Base-by-base conservation (phyloP, 352 stramenopile genomes). In the Globisporangium camurandrum region DNA sequence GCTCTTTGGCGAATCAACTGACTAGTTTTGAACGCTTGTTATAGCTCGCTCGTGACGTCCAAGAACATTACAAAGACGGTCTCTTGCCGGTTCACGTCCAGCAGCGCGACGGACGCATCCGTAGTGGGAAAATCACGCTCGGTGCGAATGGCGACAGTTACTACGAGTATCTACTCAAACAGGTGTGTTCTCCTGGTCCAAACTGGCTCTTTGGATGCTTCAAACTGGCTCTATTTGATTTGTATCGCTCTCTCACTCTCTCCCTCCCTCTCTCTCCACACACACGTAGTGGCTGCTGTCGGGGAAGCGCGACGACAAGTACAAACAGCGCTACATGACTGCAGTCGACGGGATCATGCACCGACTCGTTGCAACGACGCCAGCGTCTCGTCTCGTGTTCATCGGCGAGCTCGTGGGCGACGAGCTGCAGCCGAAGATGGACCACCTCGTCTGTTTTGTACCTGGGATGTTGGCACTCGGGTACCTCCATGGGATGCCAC, bases 361-460 rank as follows among this genome's bases (percentile, higher is more conserved):
- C 30, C 71, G 71, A 22, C 63, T 90, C 8, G 56, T 88, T 24
- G 64, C 55, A 9, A 74, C 66, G 46, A 82, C 72, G 30, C 71
- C 84, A 37, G 71, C 76, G 11, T 86, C 75, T n/a, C 64, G 70
- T 0, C 57, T 77, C 2, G 61, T 74, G 17, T 86, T 87, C 42
- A 80, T 92, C 51, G 78, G 71, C 2, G 84, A 91, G 65, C 61
- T 86, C 24, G 62, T 85, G 17, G 49, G 71, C 36, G 67, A 61
- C 31, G 55, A 73, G 16, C 61, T 91, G 2, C 54, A 67, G 26
- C 69, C 72, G 23, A 85, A 86, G 58, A 92, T 91, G 76, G 83
- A 97, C 56, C 90, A 97, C 54, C 62, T 97, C 36, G 73, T 93
- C 28, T 97, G 90, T 64, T 97, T 96, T 48, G 62, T 96, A 16